Evolutionary conservation across 2,329 filamentous ascomycete species (phyloP), one percentile per base, ranked within the genome.

Genomic region (Elsinoe fawcettii): DNA sequence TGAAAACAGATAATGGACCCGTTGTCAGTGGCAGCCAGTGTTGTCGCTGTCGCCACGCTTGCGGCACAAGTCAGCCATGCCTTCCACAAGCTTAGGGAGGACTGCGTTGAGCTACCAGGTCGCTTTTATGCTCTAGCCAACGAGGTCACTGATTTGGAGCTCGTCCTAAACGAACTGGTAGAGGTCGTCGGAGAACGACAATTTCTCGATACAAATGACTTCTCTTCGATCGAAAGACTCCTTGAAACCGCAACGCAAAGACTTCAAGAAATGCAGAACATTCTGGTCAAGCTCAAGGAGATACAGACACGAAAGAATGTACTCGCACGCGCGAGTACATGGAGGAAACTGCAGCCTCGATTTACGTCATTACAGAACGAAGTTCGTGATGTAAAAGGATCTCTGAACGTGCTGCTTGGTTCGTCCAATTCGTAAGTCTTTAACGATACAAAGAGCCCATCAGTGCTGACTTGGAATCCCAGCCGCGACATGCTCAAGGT

Each of bases 111-210:
- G 8, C 53, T 70, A 20, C 67, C 67, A 3, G 67, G 66, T 2
- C 63, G 67, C 18, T 47, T 66, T 5, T 63, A 68, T 56, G 67
- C 69, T 3, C 56, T 69, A 39, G 64, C 65, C 32, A 70, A 70
- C 54, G 67, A 70, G 58, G 65, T 67, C 57, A 54, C 56, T 9
- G 66, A 70, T 56, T 60, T 69, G 23, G 63, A 67, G 55, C 54
- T 68, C 3, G 66, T 70, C 22, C 60, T 68, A 14, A 57, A 60
- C 25, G 64, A 67, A 32, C 56, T 69, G 20, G 61, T 61, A n/a
- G 22, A 58, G 3, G 51, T 67, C n/a, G 39, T 65, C 8, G 58
- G 62, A 54, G 60, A 64, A 18, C 60, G 65, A 36, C 55, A 51
- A 18, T 47, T 16, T 3, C 14, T 60, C 18, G 39, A 57, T 8